Base-by-base conservation (phyloP, 805 yeast species). In the Barnettozyma sucrosica region DNA sequence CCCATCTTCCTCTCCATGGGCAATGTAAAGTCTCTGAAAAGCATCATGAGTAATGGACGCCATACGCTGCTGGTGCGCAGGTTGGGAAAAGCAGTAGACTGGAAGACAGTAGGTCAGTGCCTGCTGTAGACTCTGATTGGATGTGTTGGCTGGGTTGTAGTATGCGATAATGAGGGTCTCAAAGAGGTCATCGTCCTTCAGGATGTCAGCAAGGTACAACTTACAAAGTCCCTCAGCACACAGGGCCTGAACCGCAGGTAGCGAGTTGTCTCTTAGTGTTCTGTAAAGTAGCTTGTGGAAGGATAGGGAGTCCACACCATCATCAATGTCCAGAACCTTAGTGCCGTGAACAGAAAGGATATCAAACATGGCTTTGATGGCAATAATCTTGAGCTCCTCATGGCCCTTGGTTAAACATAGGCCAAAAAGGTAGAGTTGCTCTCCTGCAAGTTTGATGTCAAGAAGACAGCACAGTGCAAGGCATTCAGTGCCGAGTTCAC, bases 191-290 rank as follows among this genome's bases (percentile, higher is more conserved):
- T 78, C 82, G 58, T 85, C 89, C 7, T 72, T 75, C 47, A 89
- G 73, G 19, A 86, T 75, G 53, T 85, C 95, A 14, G 92, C 85
- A 45, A 93, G 70, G 55, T 83, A 80, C 44, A 92, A 68, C 66
- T 92, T 90, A 58, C 90, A 86, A 23, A 90, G 68, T 0, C 96
- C 95, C 58, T 88, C 95, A 0, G 92, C 96, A 9, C 92, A 85
- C 1, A 80, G 72, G 0, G 92, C 81, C 62, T 88, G 96, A 18
- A 89, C 73, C 24, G 75, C 76, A 1, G 86, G 86, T 54, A 77
- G 68, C 5, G 75, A 75, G 48, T 69, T 69, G 53, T 75, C 75
- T 58, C 79, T 76, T 54, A 86, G 67, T 1, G 83, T 76, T 60
- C 81, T 78, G 67, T 81, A 84, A 51, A 85, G 83, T 25, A 87